Percentiles rank a stretch among this genome's conserved stretches.
phyloP scores from a whole-genome alignment of 345 rosid species.

The Nasturtium officinale region DNA sequence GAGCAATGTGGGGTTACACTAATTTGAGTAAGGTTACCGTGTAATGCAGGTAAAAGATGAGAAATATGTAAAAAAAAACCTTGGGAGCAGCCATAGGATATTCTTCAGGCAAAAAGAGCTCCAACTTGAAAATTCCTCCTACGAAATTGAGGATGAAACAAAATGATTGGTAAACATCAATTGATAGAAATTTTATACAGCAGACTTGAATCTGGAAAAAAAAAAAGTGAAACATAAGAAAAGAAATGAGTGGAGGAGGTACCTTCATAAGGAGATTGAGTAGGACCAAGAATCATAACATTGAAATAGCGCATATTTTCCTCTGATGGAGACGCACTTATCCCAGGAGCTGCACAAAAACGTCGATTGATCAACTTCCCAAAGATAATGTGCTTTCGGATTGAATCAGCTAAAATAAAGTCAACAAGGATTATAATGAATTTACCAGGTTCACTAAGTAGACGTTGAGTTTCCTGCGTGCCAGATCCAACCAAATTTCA shows the following conservation, averaged over 20 bases:
- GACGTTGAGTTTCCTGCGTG: constrained; percentile 99
- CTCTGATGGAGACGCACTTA: constrained; percentile 96
- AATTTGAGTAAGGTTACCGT: neutral
- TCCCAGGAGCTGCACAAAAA: constrained; percentile 81
- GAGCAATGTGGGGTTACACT: neutral
- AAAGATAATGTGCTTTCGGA: neutral
- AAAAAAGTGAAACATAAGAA: too few species aligned
- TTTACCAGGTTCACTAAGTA: constrained; percentile 97
- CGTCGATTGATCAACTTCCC: neutral
- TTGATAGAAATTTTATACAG: neutral
- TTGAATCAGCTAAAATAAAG: constrained; percentile 12
- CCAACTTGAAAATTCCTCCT: constrained; percentile 99
- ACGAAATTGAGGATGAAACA: constrained; percentile 19
- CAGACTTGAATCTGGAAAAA: too few species aligned
- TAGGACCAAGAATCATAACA: constrained; percentile 97
- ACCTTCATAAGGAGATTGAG: constrained; percentile 99
- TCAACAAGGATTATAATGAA: neutral
- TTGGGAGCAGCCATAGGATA: constrained; percentile 99
- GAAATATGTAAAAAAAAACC: constrained; percentile 47
- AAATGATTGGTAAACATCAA: neutral
- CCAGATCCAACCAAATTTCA: constrained; percentile 32
- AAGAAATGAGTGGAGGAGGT: too few species aligned
- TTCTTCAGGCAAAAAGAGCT: constrained; percentile 97
- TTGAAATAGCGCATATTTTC: constrained; percentile 95
- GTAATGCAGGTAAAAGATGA: neutral